Base-by-base conservation (phyloP, 345 rosid species). In the Balakata baccata region DNA sequence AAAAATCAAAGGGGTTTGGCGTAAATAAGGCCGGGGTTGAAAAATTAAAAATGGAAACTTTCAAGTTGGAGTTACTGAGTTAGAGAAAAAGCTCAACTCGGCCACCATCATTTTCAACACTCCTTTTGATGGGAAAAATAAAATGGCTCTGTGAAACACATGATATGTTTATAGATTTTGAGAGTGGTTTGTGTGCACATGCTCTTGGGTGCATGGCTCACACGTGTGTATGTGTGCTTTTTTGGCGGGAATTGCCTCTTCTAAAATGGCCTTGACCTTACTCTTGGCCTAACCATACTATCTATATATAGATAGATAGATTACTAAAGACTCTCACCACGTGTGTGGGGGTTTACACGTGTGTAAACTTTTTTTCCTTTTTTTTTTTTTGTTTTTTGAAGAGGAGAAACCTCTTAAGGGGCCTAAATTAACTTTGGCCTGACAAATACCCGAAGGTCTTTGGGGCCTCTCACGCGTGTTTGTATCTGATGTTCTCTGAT, bases 401-500 rank as follows among this genome's bases (percentile, higher is more conserved):
- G 75, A 70, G 75, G 79, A 64, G 66, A 72, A 78, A 47, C 81
- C 77, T 81, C 84, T 66, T 77, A 61, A 7, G 7, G 11, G 83
- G 81, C 84, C 81, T 62, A 14, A 57, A 71, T 14, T 64, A 53
- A 38, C 54, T 64, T 66, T 61, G 81, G 84, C 84, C 78, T 64
- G 72, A 74, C 69, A 74, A 43, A 79, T 41, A 78, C 61, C 34
- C 39, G 66, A 83, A 74, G 88, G 85, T 80, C 84, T 83, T 84
- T 80, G 87, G 89, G 93, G 85, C 89, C 87, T 83, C 81, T 75
- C 50, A 51, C 3, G 77, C 50, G 73, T 81, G 84, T 47, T 67
- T 82, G 86, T 84, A 76, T 79, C 76, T 72, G 78, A 75, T 80
- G 70, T 65, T 58, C 53, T 72, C 47, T 61, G 49, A 69, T 76